A percentile compares a stretch with the other conserved stretches of the same genome.
phyloP scores from a whole-genome alignment of 345 rosid species.

The Moricandia moricandioides region DNA sequence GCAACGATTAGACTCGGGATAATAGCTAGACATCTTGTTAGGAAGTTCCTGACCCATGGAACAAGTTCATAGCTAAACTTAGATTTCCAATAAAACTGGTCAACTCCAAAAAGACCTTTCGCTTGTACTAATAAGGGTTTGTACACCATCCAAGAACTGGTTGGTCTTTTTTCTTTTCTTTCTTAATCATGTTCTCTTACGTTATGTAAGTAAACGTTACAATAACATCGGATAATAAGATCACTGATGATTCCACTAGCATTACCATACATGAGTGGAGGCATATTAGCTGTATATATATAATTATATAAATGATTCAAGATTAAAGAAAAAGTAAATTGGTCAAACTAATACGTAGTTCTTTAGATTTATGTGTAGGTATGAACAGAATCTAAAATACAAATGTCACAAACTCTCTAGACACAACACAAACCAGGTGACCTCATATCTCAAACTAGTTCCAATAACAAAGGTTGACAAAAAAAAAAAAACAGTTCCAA shows the following conservation, averaged over 20 bases:
- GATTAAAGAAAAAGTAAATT: conserved; percentile 2
- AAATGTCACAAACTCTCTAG: too few species aligned
- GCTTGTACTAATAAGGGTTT: background rate
- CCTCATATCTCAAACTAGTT: background rate
- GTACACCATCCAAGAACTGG: background rate
- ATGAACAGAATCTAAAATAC: background rate
- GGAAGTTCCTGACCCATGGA: too few species aligned
- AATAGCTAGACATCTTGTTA: too few species aligned
- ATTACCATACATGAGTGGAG: background rate
- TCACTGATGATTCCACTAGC: conserved; percentile 15
- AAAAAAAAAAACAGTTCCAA: background rate
- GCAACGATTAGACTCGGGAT: too few species aligned
- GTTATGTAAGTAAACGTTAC: background rate
- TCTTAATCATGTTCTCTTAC: background rate
- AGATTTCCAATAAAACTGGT: background rate
- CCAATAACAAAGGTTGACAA: too few species aligned
- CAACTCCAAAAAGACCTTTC: background rate
- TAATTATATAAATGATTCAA: conserved; percentile 6
- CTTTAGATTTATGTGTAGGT: background rate
- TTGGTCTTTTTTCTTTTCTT: background rate
- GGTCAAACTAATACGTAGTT: conserved; percentile 18
- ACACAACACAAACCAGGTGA: background rate
- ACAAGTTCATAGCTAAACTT: background rate
- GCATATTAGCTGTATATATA: conserved; percentile 7
- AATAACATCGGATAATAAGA: background rate